These are phyloP conservation scores for Eragrostis tef DNA, from an alignment of 202 grass and related monocot species.

Conservation along the genomic window DNA sequence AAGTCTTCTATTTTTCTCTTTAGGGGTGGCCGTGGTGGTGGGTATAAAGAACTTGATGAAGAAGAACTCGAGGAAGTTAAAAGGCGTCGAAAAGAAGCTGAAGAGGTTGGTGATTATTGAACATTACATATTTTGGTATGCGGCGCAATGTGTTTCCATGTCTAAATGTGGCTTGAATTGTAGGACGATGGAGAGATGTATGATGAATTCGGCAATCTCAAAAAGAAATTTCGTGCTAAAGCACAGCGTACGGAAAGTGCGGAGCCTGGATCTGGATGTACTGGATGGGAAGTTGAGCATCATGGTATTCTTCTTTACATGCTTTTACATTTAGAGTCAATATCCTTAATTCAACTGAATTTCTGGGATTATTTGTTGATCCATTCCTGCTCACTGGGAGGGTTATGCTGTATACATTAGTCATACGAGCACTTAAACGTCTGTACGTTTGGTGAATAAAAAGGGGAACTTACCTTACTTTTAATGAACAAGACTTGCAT, in stretches of 20 bases:
- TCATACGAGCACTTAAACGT: not conserved
- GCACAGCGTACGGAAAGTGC: constrained; percentile 61
- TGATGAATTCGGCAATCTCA: constrained; percentile 99
- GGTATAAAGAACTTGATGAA: constrained; percentile 97
- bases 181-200: constrained; percentile 99
- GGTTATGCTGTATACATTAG: not conserved
- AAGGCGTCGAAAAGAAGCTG: constrained; percentile 74
- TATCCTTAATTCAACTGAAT: not conserved
- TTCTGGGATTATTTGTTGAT: not conserved
- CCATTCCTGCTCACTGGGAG: not conserved
- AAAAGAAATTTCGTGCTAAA: constrained; percentile 96
- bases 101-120: constrained; percentile 59
- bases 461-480: not conserved
- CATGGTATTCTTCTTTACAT: constrained; percentile 51
- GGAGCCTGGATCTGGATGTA: constrained; percentile 69
- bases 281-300: constrained; percentile 80
- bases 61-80: constrained; percentile 97
- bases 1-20: not conserved
- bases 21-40: constrained; percentile 95
- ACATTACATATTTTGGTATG: not conserved
- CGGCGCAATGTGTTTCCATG: constrained; percentile 16
- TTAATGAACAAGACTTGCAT: not conserved
- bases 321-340: not conserved
- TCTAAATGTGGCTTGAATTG: constrained; percentile 28
- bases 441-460: not conserved